Evolutionary conservation across 192 early-diverging fungal genomes (phyloP).

Genomic region (Coemansia sp.): DNA sequence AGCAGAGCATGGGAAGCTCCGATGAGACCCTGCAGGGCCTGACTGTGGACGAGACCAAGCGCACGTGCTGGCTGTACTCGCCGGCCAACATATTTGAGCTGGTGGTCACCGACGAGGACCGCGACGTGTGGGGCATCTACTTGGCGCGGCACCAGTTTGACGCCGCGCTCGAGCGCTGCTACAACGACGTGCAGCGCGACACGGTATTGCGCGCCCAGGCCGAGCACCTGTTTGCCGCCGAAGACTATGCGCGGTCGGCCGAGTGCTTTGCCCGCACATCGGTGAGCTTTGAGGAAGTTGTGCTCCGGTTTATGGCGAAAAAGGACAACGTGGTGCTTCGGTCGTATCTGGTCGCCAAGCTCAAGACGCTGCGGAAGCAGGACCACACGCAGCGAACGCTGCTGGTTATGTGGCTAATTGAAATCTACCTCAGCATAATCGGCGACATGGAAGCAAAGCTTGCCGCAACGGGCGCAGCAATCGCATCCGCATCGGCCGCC

Average conservation of each 20-base stretch:
- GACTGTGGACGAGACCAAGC: constrained; percentile 70
- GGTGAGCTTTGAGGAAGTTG: constrained; percentile 89
- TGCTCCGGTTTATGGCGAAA: constrained; percentile 69
- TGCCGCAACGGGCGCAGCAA: constrained; percentile 22
- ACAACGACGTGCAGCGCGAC: constrained; percentile 73
- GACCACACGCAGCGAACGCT: constrained; percentile 79
- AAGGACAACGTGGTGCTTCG: constrained; percentile 74
- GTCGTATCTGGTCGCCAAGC: constrained; percentile 73
- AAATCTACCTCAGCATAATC: constrained; percentile 78
- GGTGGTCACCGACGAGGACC: constrained; percentile 88
- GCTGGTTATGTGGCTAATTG: constrained; percentile 84
- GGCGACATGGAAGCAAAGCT: constrained; percentile 63
- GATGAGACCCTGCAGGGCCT: constrained; percentile 67
- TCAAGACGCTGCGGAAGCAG: constrained; percentile 68
- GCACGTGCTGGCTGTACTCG: constrained; percentile 92
- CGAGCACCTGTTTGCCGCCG: constrained; percentile 75
- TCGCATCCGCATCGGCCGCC: constrained; percentile 1
- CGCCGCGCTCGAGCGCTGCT: constrained; percentile 71
- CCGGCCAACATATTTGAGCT: constrained; percentile 83
- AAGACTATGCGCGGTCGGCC: constrained; percentile 73
- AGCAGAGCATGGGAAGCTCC: constrained; percentile 62
- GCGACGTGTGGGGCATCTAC: constrained; percentile 92
- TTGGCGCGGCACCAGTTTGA: constrained; percentile 81
- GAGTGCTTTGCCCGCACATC: constrained; percentile 79
- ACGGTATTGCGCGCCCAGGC: constrained; percentile 81